Conservation (phyloP, 2,329 filamentous ascomycete genomes). For the Rosellinia necatrix region DNA sequence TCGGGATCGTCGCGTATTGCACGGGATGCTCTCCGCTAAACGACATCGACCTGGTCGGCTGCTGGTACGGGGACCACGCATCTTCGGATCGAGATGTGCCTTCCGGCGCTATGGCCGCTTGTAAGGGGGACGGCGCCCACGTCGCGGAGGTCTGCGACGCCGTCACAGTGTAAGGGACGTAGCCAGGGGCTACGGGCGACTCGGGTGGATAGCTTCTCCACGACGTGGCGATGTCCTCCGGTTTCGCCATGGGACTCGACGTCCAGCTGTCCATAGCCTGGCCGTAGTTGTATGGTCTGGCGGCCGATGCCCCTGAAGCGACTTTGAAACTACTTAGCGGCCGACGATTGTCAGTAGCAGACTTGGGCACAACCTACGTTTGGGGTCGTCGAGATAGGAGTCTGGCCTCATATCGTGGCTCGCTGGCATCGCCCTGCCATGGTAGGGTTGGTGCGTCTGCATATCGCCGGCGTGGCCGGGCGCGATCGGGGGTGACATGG, state of each 20-base stretch:
- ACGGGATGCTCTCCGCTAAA: constrained; percentile 51
- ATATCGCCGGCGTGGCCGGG: constrained; percentile 45
- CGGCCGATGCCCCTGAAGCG: constrained; percentile 39
- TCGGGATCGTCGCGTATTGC: constrained; percentile 46
- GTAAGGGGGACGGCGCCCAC: constrained; percentile 44
- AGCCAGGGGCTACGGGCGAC: constrained; percentile 55
- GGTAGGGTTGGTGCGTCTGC: constrained; percentile 50
- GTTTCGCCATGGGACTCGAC: constrained; percentile 45
- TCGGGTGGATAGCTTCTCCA: constrained; percentile 58
- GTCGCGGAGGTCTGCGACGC: constrained; percentile 45
- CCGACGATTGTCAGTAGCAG: constrained; percentile 1
- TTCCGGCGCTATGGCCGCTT: constrained; percentile 37
- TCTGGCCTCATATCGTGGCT: constrained; percentile 52
- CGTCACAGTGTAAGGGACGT: constrained; percentile 54
- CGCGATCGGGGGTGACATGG: constrained; percentile 17
- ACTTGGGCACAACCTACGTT: constrained; percentile 46
- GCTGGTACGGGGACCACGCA: constrained; percentile 48
- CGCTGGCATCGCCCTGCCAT: constrained; percentile 48
- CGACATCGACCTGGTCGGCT: constrained; percentile 53
- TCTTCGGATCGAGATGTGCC: constrained; percentile 50
- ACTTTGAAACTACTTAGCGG: constrained; percentile 34
- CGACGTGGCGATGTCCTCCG: constrained; percentile 47
- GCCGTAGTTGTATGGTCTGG: constrained; percentile 47
- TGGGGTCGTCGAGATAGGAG: constrained; percentile 41
- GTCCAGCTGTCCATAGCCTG: constrained; percentile 51